Evolutionary conservation across 1,284 basidiomycete genomes (phyloP).

Genomic region (Cutaneotrichosporon spelunceum): DNA sequence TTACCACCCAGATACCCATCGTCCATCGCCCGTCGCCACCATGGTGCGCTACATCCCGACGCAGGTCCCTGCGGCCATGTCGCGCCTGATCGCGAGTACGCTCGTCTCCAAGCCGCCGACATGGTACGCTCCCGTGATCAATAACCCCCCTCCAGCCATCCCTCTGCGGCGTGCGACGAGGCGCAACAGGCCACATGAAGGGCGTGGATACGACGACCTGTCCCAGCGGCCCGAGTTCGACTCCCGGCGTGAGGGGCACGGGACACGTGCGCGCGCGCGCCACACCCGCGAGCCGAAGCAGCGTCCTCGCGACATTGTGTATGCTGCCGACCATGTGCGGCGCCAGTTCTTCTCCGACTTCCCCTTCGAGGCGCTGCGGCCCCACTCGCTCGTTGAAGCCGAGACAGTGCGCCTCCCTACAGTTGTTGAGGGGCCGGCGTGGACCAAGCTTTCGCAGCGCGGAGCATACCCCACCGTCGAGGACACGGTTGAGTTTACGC

Average conservation of each 20-base stretch:
- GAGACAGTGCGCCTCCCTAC: conserved; percentile 54
- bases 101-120: conserved; percentile 69
- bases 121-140: conserved; percentile 82
- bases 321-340: conserved; percentile 80
- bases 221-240: conserved; percentile 11
- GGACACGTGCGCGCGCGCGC: conserved; percentile 8
- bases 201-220: conserved; percentile 27
- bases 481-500: conserved; percentile 76
- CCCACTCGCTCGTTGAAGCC: conserved; percentile 70
- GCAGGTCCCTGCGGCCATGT: conserved; percentile 84
- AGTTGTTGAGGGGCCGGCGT: conserved; percentile 61
- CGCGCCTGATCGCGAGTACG: conserved; percentile 71
- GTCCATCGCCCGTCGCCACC: conserved; percentile 13
- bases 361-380: conserved; percentile 89
- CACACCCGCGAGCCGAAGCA: conserved; percentile 57
- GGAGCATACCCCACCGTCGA: conserved; percentile 79
- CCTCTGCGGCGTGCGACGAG: conserved; percentile 68
- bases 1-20: conserved; percentile 8
- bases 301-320: conserved; percentile 65
- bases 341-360: conserved; percentile 93
- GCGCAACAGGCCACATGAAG: conserved; percentile 51
- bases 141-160: conserved; percentile 80
- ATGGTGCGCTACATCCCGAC: conserved; percentile 82
- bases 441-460: conserved; percentile 74
- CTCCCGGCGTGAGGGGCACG: conserved; percentile 5